phyloP scores from a whole-genome alignment of 805 yeast genomes.

The Aciculoconidium aculeatum region DNA sequence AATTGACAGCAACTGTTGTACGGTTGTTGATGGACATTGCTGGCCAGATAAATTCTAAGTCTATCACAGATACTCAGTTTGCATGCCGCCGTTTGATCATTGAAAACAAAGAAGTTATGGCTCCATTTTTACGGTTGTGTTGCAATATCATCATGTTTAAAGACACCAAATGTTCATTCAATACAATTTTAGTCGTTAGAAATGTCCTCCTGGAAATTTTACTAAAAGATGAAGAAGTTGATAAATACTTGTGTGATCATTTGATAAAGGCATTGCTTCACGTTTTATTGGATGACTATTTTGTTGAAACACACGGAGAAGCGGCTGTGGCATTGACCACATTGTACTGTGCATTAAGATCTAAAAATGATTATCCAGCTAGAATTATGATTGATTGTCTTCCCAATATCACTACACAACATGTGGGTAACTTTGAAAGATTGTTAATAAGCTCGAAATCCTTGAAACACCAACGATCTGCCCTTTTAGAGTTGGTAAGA shows the following conservation, averaged over 20 bases:
- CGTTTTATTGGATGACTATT: constrained; percentile 67
- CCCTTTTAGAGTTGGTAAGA: constrained; percentile 70
- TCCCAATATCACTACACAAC: constrained; percentile 50
- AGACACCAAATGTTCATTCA: constrained; percentile 90
- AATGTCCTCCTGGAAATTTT: constrained; percentile 66
- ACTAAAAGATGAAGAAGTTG: constrained; percentile 68
- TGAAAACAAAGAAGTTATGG: constrained; percentile 59
- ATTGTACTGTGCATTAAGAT: constrained; percentile 66
- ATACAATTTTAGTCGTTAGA: constrained; percentile 75
- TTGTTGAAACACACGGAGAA: constrained; percentile 83
- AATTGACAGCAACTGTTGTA: constrained; percentile 86
- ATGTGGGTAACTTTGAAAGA: constrained; percentile 58
- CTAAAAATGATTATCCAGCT: constrained; percentile 65
- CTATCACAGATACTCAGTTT: constrained; percentile 52
- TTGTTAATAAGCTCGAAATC: constrained; percentile 59
- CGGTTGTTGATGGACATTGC: constrained; percentile 81
- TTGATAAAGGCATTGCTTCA: constrained; percentile 65
- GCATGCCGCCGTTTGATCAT: constrained; percentile 64
- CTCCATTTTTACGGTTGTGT: constrained; percentile 69
- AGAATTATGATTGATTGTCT: constrained; percentile 49
- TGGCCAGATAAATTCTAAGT: constrained; percentile 63
- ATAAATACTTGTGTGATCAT: constrained; percentile 56
- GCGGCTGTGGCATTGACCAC: constrained; percentile 86
- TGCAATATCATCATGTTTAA: constrained; percentile 74
- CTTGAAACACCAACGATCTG: constrained; percentile 73